phyloP scores from a whole-genome alignment of 768 basidiomycete genomes.

The Tricholoma matsutake region DNA sequence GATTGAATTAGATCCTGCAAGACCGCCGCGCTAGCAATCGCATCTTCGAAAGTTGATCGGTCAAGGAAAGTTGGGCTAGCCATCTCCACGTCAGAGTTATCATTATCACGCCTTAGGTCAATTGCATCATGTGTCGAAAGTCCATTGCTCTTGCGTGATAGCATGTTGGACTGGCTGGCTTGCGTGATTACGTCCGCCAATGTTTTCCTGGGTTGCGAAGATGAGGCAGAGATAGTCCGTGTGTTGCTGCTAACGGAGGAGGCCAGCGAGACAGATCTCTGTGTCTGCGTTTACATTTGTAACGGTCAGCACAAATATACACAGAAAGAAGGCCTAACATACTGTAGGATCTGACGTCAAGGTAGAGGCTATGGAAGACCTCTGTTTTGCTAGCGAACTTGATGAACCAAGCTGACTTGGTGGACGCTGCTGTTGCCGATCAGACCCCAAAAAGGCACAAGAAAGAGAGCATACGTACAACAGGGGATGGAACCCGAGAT shows the following conservation, averaged over 20 bases:
- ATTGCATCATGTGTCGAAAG: background rate
- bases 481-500: background rate
- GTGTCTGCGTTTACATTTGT: background rate
- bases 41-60: background rate
- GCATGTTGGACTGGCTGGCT: conserved; percentile 8
- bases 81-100: background rate
- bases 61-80: background rate
- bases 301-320: background rate
- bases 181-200: conserved; percentile 13
- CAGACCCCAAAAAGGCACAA: background rate
- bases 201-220: conserved; percentile 1
- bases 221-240: background rate
- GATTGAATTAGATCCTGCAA: background rate
- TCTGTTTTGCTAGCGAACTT: background rate
- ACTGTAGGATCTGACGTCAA: background rate
- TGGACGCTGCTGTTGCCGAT: background rate
- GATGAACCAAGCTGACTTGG: background rate
- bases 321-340: background rate
- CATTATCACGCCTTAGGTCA: background rate
- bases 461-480: background rate
- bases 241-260: background rate
- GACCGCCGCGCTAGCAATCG: conserved; percentile 4
- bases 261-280: background rate
- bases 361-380: background rate
- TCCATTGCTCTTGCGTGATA: background rate